Percentiles rank a stretch among this genome's conserved stretches.
Conservation (phyloP, 2,329 filamentous ascomycete species). For the Sclerotinia sclerotiorum region DNA sequence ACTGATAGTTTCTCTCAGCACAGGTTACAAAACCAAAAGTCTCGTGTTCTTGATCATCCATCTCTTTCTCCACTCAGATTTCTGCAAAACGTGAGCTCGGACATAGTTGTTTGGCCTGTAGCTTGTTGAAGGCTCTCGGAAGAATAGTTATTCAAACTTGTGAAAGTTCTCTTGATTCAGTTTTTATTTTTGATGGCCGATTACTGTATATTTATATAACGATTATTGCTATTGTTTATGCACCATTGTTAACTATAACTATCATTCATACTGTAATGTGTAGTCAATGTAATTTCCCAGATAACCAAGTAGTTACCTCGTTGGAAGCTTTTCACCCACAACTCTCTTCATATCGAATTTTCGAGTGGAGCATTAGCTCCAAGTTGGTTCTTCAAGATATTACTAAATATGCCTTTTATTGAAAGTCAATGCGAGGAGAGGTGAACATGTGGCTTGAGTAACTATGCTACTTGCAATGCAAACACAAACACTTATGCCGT, state of each 20-base stretch:
- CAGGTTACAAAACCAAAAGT: too few species aligned
- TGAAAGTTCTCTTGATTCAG: background rate
- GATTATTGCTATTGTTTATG: background rate
- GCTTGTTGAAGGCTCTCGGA: background rate
- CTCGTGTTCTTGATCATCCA: background rate
- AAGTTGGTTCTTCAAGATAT: background rate
- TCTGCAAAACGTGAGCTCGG: too few species aligned
- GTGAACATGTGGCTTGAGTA: background rate
- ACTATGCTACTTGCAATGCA: background rate
- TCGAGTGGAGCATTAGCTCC: too few species aligned
- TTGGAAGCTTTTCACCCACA: background rate
- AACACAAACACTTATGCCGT: background rate
- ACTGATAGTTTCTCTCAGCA: background rate
- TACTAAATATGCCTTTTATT: background rate
- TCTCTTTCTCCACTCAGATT: too few species aligned
- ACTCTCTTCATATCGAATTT: background rate
- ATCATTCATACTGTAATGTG: background rate
- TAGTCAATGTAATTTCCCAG: too few species aligned
- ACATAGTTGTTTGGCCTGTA: too few species aligned
- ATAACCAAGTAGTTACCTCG: too few species aligned
- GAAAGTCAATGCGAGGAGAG: background rate
- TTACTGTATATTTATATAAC: background rate
- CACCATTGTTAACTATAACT: background rate
- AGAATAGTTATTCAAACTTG: background rate
- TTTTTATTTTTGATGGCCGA: background rate